These are phyloP conservation scores for Penicillium goetzii DNA, from an alignment of 495 filamentous ascomycete species.

Conservation along the genomic window DNA sequence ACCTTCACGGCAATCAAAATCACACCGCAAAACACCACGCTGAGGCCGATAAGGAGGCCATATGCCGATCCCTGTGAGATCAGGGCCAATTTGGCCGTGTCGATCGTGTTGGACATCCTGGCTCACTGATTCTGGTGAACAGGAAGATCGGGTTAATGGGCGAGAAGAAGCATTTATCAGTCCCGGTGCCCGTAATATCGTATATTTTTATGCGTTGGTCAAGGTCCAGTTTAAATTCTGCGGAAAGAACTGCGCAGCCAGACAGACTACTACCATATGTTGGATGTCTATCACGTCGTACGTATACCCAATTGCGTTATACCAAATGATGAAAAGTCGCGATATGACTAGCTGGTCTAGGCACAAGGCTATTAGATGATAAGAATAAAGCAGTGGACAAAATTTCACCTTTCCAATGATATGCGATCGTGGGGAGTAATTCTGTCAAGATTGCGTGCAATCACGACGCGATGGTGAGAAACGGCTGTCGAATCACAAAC, in stretches of 20 bases:
- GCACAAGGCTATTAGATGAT: neutral
- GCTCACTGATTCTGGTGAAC: neutral
- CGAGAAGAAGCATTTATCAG: neutral
- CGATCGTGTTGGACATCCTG: neutral
- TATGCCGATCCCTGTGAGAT: constrained; percentile 49
- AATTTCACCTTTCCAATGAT: neutral
- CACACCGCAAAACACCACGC: constrained; percentile 47
- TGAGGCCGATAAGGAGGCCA: constrained; percentile 49
- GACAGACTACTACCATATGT: neutral
- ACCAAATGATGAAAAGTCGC: neutral
- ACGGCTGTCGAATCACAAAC: neutral
- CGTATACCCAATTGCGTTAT: neutral
- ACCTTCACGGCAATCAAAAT: constrained; percentile 46
- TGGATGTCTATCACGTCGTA: neutral
- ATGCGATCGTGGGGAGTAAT: neutral
- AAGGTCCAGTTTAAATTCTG: neutral
- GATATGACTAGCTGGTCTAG: neutral
- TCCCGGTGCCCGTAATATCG: neutral
- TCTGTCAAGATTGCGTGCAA: constrained; percentile 16
- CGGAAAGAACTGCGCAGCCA: neutral
- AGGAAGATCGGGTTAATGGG: neutral
- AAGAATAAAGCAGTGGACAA: neutral
- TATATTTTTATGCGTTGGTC: neutral
- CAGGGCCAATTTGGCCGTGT: constrained; percentile 20
- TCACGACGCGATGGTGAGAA: constrained; percentile 15